A percentile compares a stretch with the other conserved stretches of the same genome.
Conservation (phyloP, 2,329 filamentous ascomycete genomes). For the Colletotrichum tropicale region DNA sequence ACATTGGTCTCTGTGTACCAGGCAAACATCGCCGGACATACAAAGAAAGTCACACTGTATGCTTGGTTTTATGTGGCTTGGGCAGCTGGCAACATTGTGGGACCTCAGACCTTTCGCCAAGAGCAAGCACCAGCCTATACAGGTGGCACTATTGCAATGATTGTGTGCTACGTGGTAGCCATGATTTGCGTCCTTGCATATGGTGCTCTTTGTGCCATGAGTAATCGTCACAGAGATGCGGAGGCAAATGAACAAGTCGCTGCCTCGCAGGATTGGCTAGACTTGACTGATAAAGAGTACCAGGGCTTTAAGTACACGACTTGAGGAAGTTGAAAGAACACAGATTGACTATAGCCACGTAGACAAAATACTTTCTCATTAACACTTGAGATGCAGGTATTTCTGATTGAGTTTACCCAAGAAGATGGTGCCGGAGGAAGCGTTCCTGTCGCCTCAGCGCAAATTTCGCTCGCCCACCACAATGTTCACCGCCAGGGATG, state of each 20-base stretch:
- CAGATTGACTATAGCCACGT: too few relatives aligned
- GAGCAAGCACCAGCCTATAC: neutral
- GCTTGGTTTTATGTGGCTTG: neutral
- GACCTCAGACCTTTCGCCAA: neutral
- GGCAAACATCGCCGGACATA: neutral
- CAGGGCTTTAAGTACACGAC: neutral
- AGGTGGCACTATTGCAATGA: neutral
- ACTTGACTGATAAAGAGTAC: neutral
- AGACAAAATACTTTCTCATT: too few relatives aligned
- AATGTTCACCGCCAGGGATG: slow-evolving; percentile 24
- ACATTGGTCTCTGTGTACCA: neutral
- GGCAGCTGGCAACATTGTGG: neutral
- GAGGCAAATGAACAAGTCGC: neutral
- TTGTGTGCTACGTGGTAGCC: neutral
- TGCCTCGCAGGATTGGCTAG: neutral
- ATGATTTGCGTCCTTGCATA: neutral
- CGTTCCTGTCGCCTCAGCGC: neutral
- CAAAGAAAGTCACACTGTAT: neutral
- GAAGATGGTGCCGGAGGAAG: neutral
- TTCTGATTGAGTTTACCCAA: neutral
- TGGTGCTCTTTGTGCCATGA: neutral
- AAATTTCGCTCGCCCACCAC: neutral
- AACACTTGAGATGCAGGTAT: neutral
- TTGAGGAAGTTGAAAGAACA: neutral
- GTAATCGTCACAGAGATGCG: neutral